Evolutionary conservation across 495 filamentous ascomycete genomes (phyloP).

Genomic region (Cercophora samala): DNA sequence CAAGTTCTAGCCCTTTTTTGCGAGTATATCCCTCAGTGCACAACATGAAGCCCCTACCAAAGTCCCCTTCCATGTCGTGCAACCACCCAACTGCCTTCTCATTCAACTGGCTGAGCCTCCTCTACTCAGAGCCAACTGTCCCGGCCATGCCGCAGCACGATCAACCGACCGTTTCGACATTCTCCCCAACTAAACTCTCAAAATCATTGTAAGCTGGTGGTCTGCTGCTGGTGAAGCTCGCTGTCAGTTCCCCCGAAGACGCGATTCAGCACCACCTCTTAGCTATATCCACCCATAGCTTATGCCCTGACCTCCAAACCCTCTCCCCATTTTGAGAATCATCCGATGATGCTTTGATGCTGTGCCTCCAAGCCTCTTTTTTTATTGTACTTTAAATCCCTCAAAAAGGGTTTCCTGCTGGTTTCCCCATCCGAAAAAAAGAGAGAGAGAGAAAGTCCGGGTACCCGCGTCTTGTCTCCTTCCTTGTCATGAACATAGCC

Average conservation of each 20-base stretch:
- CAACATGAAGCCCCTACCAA: background rate
- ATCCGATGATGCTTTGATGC: background rate
- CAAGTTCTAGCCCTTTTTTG: background rate
- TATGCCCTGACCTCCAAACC: background rate
- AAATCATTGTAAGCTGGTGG: too few species aligned
- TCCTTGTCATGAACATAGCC: background rate
- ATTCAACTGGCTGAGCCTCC: too few species aligned
- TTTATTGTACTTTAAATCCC: background rate
- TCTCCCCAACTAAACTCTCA: too few species aligned
- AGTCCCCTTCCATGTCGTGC: background rate
- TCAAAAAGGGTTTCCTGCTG: too few species aligned
- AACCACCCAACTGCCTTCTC: too few species aligned
- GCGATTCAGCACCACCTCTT: background rate
- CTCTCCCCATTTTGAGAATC: background rate
- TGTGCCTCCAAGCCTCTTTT: background rate
- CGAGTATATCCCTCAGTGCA: constrained; percentile 4
- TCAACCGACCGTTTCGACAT: background rate
- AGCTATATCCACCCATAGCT: background rate
- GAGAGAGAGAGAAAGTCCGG: too few species aligned
- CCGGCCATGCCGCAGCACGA: constrained; percentile 1
- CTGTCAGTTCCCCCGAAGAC: too few species aligned
- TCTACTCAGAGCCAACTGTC: background rate
- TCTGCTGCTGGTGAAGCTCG: too few species aligned
- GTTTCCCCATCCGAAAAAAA: background rate
- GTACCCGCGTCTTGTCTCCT: background rate